Evolutionary conservation across 2,329 filamentous ascomycete genomes (phyloP).

Genomic region (Emericellopsis atlantica): DNA sequence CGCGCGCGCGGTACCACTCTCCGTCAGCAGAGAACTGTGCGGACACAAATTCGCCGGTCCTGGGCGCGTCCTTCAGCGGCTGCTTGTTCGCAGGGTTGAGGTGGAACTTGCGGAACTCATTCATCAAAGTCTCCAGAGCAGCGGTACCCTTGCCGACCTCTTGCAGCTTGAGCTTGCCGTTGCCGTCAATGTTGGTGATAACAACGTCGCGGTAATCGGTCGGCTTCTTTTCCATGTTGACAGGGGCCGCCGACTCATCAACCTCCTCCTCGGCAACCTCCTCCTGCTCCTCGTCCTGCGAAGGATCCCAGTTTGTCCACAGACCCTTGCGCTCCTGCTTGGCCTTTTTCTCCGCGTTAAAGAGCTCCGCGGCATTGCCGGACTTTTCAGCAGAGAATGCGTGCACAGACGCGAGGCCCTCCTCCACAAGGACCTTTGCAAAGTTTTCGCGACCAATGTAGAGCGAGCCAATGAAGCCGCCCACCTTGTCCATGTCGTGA

Average conservation of each 20-base stretch:
- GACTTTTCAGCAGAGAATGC: slow-evolving; percentile 93
- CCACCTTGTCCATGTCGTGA: slow-evolving; percentile 88
- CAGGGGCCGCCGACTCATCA: slow-evolving; percentile 34
- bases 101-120: slow-evolving; percentile 83
- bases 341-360: slow-evolving; percentile 75
- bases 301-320: slow-evolving; percentile 92
- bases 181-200: slow-evolving; percentile 78
- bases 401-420: slow-evolving; percentile 86
- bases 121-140: slow-evolving; percentile 79
- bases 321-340: slow-evolving; percentile 81
- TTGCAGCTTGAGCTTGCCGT: slow-evolving; percentile 79
- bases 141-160: slow-evolving; percentile 78
- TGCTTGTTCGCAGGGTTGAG: slow-evolving; percentile 69
- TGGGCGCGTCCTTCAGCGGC: slow-evolving; percentile 62
- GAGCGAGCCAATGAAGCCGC: slow-evolving; percentile 90
- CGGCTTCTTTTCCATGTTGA: slow-evolving; percentile 51
- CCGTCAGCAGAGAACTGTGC: slow-evolving; percentile 83
- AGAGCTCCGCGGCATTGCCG: slow-evolving; percentile 76
- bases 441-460: slow-evolving; percentile 95
- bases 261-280: slow-evolving; percentile 28
- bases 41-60: slow-evolving; percentile 82
- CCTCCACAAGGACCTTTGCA: slow-evolving; percentile 83
- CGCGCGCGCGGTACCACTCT: slow-evolving; percentile 87
- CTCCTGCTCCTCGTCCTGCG: slow-evolving; percentile 58
- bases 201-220: slow-evolving; percentile 86